Conservation (phyloP, 148 eudicot genomes). For the Cornus suecica region DNA sequence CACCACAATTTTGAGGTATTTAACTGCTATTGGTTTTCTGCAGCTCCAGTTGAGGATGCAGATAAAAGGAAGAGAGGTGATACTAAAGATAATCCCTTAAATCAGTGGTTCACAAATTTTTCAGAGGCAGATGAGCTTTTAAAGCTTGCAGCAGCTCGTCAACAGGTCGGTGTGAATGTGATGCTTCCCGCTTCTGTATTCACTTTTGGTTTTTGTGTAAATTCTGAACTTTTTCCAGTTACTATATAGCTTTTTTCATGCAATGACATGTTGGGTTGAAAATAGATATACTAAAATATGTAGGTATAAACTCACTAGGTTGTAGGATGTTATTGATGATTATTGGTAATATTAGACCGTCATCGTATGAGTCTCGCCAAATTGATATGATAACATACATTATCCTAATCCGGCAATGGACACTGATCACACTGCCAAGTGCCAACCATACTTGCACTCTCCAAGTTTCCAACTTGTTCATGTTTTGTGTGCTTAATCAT, state of each 20-base stretch:
- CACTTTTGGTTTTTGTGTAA: background rate
- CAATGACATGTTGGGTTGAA: too few species aligned
- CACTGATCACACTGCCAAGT: too few species aligned
- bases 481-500: background rate
- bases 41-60: conserved; percentile 38
- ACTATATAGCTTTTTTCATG: background rate
- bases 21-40: conserved; percentile 4
- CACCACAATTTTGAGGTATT: background rate
- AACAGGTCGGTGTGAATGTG: conserved; percentile 46
- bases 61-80: conserved; percentile 47
- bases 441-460: too few species aligned
- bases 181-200: background rate
- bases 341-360: too few species aligned
- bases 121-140: conserved; percentile 64
- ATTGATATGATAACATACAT: too few species aligned
- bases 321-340: too few species aligned
- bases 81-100: conserved; percentile 43
- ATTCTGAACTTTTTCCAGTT: background rate
- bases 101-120: conserved; percentile 50
- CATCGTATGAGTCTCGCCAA: too few species aligned
- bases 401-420: too few species aligned
- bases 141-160: conserved; percentile 66
- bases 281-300: too few species aligned
- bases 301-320: too few species aligned
- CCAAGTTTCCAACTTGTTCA: too few species aligned